phyloP scores from a whole-genome alignment of 305 asterid genomes.

The Plantago coronopus region DNA sequence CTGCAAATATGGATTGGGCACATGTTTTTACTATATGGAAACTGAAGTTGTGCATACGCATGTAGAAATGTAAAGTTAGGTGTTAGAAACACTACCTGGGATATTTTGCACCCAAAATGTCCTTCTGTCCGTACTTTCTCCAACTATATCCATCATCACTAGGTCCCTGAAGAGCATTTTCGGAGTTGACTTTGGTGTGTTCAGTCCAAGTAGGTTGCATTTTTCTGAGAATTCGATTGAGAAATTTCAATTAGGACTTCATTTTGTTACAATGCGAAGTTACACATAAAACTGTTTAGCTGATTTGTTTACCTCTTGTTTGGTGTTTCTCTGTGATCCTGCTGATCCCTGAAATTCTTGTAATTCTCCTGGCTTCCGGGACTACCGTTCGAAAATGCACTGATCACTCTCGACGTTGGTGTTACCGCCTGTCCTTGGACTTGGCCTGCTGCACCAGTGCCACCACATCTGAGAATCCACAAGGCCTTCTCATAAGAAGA shows the following conservation, averaged over 20 bases:
- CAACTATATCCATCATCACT: constrained; percentile 73
- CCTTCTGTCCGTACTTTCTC: constrained; percentile 96
- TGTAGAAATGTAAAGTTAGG: not conserved
- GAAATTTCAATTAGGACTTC: constrained; percentile 4
- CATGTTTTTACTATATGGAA: not conserved
- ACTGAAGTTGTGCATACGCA: not conserved
- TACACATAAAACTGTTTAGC: too few relatives aligned
- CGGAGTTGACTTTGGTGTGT: constrained; percentile 53
- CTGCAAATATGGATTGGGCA: constrained; percentile 40
- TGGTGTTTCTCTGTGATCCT: constrained; percentile 31
- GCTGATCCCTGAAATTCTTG: constrained; percentile 28
- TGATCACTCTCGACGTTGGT: constrained; percentile 26
- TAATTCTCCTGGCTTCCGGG: constrained; percentile 41
- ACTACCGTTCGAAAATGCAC: constrained; percentile 40
- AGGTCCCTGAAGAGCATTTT: constrained; percentile 74
- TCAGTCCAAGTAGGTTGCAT: constrained; percentile 63
- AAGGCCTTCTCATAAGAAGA: constrained; percentile 67
- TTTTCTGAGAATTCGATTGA: constrained; percentile 46
- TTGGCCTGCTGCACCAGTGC: constrained; percentile 29
- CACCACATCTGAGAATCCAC: constrained; percentile 47
- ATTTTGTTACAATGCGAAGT: not conserved
- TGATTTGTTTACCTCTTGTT: constrained; percentile 90
- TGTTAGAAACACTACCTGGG: constrained; percentile 54
- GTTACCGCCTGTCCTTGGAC: constrained; percentile 10
- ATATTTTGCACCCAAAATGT: constrained; percentile 79